Conservation (phyloP, 805 yeast species). For the Cyberlindnera japonica region DNA sequence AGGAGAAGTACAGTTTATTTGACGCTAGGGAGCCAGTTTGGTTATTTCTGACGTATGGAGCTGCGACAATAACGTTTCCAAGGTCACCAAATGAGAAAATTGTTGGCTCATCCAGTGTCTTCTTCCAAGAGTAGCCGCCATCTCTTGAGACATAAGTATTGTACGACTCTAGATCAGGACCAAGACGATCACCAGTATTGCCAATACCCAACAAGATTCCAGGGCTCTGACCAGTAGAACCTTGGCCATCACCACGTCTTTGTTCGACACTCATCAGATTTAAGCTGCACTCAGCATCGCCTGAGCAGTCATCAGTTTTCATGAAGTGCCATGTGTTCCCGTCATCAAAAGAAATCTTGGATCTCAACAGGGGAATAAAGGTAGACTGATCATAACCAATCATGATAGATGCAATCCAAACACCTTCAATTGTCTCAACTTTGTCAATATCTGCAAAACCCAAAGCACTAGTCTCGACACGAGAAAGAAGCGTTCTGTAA, state of each 20-base stretch:
- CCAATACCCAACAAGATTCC: slow-evolving; percentile 45
- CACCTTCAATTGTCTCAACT: slow-evolving; percentile 58
- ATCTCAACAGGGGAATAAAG: slow-evolving; percentile 22
- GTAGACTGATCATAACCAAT: slow-evolving; percentile 19
- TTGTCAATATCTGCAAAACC: slow-evolving; percentile 35
- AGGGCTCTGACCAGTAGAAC: slow-evolving; percentile 36
- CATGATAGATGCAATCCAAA: slow-evolving; percentile 48
- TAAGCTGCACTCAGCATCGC: slow-evolving; percentile 31
- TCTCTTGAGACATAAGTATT: slow-evolving; percentile 68
- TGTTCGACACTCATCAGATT: slow-evolving; percentile 34
- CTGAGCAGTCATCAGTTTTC: slow-evolving; percentile 28
- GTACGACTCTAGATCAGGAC: slow-evolving; percentile 19
- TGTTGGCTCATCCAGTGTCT: slow-evolving; percentile 49
- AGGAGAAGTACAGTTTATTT: slow-evolving; percentile 47
- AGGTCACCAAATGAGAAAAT: slow-evolving; percentile 67
- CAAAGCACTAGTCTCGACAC: slow-evolving; percentile 31
- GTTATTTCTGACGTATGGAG: slow-evolving; percentile 24
- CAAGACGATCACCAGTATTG: slow-evolving; percentile 28
- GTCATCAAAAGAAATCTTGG: slow-evolving; percentile 38
- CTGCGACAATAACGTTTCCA: slow-evolving; percentile 69
- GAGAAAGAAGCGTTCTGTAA: slow-evolving; percentile 41
- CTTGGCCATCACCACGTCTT: slow-evolving; percentile 29
- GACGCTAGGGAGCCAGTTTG: slow-evolving; percentile 32
- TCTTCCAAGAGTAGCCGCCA: slow-evolving; percentile 74
- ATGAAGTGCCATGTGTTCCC: slow-evolving; percentile 35